Conservation (phyloP, 768 basidiomycete species). For the Tylopilus subfusipes region DNA sequence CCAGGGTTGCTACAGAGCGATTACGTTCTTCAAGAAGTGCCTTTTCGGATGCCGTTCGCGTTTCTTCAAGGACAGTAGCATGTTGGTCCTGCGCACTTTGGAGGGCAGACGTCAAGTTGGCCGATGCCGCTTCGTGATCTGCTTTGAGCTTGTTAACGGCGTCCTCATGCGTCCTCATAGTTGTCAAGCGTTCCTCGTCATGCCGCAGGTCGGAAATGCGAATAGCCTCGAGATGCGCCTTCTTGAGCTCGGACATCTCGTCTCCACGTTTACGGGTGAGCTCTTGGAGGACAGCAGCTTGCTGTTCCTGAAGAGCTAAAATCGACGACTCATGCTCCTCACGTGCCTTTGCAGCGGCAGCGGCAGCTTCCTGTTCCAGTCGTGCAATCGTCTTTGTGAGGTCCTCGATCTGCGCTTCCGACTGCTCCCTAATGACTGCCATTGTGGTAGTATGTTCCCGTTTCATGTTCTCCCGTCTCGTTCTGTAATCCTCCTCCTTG, state of each 20-base stretch:
- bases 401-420: slow-evolving; percentile 51
- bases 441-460: slow-evolving; percentile 35
- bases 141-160: slow-evolving; percentile 38
- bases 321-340: slow-evolving; percentile 49
- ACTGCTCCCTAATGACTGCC: slow-evolving; percentile 31
- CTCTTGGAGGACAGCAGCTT: slow-evolving; percentile 51
- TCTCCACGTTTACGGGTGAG: slow-evolving; percentile 54
- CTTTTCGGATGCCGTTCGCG: slow-evolving; percentile 31
- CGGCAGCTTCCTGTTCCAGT: slow-evolving; percentile 47
- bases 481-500: slow-evolving; percentile 59
- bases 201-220: slow-evolving; percentile 26
- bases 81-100: slow-evolving; percentile 36
- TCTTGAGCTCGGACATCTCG: slow-evolving; percentile 48
- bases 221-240: slow-evolving; percentile 44
- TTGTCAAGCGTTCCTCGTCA: slow-evolving; percentile 35
- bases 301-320: slow-evolving; percentile 49
- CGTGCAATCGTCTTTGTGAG: slow-evolving; percentile 53
- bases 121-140: slow-evolving; percentile 48
- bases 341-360: slow-evolving; percentile 36
- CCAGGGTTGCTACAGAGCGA: slow-evolving; percentile 41
- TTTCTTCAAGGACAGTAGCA: slow-evolving; percentile 35
- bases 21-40: slow-evolving; percentile 46
- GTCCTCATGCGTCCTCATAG: slow-evolving; percentile 43
- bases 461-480: slow-evolving; percentile 31
- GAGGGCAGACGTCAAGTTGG: slow-evolving; percentile 39